Conservation (phyloP, 495 filamentous ascomycete genomes). For the Penicillium simplicissimum region DNA sequence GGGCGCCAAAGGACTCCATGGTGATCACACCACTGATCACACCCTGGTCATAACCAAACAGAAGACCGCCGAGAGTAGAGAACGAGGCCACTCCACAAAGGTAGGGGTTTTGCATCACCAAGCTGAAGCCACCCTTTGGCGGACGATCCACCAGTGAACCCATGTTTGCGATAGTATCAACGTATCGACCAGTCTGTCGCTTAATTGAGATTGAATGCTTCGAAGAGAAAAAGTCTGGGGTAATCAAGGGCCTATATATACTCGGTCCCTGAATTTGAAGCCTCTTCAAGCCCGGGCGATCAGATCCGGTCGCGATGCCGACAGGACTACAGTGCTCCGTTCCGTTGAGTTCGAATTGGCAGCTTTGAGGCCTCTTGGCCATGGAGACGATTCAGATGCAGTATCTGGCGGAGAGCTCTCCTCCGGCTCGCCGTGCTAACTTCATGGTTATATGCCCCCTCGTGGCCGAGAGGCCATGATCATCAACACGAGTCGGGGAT, state of each 20-base stretch:
- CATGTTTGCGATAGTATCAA: conserved; percentile 18
- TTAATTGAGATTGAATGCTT: background rate
- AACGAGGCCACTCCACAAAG: conserved; percentile 47
- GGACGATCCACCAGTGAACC: conserved; percentile 17
- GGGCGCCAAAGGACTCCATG: conserved; percentile 44
- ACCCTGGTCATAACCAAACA: conserved; percentile 46
- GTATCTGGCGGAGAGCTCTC: background rate
- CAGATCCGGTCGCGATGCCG: background rate
- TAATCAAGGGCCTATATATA: background rate
- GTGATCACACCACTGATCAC: conserved; percentile 44
- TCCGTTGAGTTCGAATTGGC: background rate
- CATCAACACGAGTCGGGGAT: background rate
- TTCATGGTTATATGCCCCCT: background rate
- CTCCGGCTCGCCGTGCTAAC: background rate
- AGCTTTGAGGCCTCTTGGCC: background rate
- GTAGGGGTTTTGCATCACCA: conserved; percentile 42
- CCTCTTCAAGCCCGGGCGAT: background rate
- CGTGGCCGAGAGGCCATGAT: background rate
- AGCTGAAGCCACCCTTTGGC: conserved; percentile 32
- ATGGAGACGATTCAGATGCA: background rate
- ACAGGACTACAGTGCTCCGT: conserved; percentile 28
- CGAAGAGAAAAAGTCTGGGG: background rate
- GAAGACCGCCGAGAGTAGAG: conserved; percentile 60
- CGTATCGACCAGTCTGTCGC: background rate
- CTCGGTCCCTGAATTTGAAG: background rate